Evolutionary conservation across 2,329 filamentous ascomycete genomes (phyloP).

Genomic region (Colletotrichum sansevieriae): DNA sequence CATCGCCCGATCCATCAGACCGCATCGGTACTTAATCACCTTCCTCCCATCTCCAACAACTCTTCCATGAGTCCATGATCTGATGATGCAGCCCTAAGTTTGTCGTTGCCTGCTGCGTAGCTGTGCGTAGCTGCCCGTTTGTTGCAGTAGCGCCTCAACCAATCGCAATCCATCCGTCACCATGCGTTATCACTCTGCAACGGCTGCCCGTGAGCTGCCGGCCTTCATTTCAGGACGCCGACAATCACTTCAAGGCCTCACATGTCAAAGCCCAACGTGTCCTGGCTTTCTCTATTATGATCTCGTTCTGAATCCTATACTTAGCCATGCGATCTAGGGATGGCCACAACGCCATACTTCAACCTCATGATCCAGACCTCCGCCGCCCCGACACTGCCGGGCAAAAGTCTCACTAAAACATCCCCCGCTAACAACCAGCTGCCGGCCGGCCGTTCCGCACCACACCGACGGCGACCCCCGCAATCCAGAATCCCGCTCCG

Average conservation of each 20-base stretch:
- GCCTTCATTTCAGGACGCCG: conserved; percentile 5
- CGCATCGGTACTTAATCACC: background rate
- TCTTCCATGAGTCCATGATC: conserved; percentile 18
- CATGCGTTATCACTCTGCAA: conserved; percentile 4
- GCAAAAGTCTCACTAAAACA: conserved; percentile 17
- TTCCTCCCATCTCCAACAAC: background rate
- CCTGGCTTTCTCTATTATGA: background rate
- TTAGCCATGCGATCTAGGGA: background rate
- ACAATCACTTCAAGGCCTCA: background rate
- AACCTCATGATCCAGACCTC: conserved; percentile 7
- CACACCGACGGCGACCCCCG: conserved; percentile 31
- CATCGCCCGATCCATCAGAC: conserved; percentile 31
- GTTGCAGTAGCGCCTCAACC: background rate
- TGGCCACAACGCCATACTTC: conserved; percentile 4
- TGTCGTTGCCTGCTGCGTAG: conserved; percentile 2
- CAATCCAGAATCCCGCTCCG: conserved; percentile 6
- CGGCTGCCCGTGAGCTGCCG: background rate
- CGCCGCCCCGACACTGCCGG: conserved; percentile 14
- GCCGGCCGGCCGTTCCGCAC: conserved; percentile 29
- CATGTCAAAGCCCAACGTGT: conserved; percentile 16
- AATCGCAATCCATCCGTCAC: conserved; percentile 7
- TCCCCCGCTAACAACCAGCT: conserved; percentile 12
- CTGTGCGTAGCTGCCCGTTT: background rate
- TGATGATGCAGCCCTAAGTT: conserved; percentile 37
- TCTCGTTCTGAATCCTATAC: background rate